Evolutionary conservation across 176 grass and related monocot species (phyloP), one percentile per base, ranked within the genome.

Genomic region (Olyra latifolia): DNA sequence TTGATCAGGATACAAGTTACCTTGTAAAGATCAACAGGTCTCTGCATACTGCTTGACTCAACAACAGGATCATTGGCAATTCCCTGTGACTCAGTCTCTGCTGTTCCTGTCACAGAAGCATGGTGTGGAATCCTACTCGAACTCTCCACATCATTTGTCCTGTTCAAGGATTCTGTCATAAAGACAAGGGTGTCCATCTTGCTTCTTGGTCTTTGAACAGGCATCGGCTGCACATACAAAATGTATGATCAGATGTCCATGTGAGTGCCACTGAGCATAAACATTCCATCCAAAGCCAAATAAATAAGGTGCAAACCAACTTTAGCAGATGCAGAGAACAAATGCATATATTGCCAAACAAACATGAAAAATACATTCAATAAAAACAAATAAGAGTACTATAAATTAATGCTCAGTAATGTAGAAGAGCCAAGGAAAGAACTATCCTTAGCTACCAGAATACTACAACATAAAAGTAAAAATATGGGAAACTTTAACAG

Each of bases 11-110:
- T 4, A 71, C 28, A 64, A 45, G 16, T 60, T 80, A 97, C 95
- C 95, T 95, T 98, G 77, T 95, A 98, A 70, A 98, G 89, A 93
- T 98, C 95, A 85, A 95, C 85, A 73, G 90, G 95, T 61, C 86
- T 94, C 76, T 93, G 86, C 56, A 95, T 62, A 35, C 72, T 87
- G 74, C 71, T 87, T 38, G 48, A 53, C 54, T 86, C 85, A 81
- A 87, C 71, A 40, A 89, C 85, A 88, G 66, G 44, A 66, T 87
- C 88, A 50, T 68, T 79, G 8, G 59, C 44, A 8, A 67, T 59
- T 75, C 44, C 44, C 42, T 91, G 72, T 49, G 58, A 70, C 47
- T 83, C 80, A 56, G 41, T 35, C 60, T 91, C 88, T 77, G 85
- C 44, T 76, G 50, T 19, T 78, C 58, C 73, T 74, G 85, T 78